Base-by-base conservation (phyloP, 2,329 filamentous ascomycete genomes). In the Pseudocercospora musae region DNA sequence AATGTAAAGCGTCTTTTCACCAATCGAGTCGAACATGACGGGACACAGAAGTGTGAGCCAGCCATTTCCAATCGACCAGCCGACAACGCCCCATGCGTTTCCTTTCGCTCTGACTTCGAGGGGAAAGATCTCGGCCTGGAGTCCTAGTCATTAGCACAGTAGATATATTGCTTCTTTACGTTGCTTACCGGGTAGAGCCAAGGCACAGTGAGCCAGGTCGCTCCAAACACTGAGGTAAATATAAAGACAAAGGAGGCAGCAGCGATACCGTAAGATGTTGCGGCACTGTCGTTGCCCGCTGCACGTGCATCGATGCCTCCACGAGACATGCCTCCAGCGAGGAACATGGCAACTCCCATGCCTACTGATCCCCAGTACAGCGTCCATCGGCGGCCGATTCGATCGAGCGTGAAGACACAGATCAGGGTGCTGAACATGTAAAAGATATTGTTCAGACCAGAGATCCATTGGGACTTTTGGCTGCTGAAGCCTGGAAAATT, bases 1-100 rank as follows among this genome's bases (percentile, higher is more conserved):
- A 56, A 92, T 87, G 72, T 91, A 89, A 0, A 91, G 79, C 0
- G 88, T 91, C 70, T 89, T 90, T 65, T 90, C 87, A 21, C 84
- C 82, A 57, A 92, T 85, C 5, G 80, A 78, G 60, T 80, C 76
- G 71, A 90, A 88, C 76, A 88, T 87, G n/a, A 76, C 71, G 0
- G 77, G 77, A n/a, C 73, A 76, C 1, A 79, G 71, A 0, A 79
- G 69, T 0, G 75, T 74, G 31, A 69, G 46, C 72, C 87, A 89
- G 15, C 88, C 88, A 66, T 91, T 91, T 0, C 89, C 89, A 56
- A 92, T 90, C 13, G 82, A 85, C 89, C 89, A 92, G 0, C 89
- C 89, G 0, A 91, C 84, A 0, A 92, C 89, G 20, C 89, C 89
- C 83, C 86, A 91, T 0, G 89, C 88, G 63, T 91, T 92, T 5